These are phyloP conservation scores for Tulasnella sp. DNA, from an alignment of 768 basidiomycete genomes.

Conservation along the genomic window DNA sequence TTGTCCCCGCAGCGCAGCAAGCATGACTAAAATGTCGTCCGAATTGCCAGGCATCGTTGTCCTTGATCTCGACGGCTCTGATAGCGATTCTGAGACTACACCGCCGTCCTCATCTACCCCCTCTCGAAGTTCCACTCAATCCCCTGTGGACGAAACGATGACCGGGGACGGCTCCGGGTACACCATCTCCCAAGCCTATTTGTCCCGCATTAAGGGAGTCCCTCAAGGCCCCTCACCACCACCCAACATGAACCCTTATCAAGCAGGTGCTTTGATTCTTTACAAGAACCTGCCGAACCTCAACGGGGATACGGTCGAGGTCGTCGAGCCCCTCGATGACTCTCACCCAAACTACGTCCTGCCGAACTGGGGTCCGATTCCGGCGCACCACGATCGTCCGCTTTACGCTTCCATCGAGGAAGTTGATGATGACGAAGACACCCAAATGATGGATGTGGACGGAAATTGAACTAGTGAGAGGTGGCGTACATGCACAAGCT, in stretches of 20 bases:
- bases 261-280: not conserved
- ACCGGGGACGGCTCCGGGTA: not conserved
- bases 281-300: not conserved
- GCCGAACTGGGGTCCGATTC: not conserved
- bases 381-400: not conserved
- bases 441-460: constrained; percentile 14
- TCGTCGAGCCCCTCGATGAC: not conserved
- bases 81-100: constrained; percentile 30
- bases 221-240: not conserved
- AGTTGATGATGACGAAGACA: constrained; percentile 14
- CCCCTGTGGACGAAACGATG: not conserved
- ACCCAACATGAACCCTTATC: not conserved
- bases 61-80: constrained; percentile 48
- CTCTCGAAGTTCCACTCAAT: constrained; percentile 1
- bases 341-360: not conserved
- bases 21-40: constrained; percentile 16
- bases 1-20: constrained; percentile 3
- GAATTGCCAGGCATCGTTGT: constrained; percentile 51
- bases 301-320: not conserved
- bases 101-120: not conserved
- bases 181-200: constrained; percentile 9
- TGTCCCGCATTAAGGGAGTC: constrained; percentile 7
- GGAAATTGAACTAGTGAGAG: not conserved
- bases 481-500: no score
- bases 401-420: constrained; percentile 4